Evolutionary conservation across 495 filamentous ascomycete genomes (phyloP).

Genomic region (Trichoderma gamsii): DNA sequence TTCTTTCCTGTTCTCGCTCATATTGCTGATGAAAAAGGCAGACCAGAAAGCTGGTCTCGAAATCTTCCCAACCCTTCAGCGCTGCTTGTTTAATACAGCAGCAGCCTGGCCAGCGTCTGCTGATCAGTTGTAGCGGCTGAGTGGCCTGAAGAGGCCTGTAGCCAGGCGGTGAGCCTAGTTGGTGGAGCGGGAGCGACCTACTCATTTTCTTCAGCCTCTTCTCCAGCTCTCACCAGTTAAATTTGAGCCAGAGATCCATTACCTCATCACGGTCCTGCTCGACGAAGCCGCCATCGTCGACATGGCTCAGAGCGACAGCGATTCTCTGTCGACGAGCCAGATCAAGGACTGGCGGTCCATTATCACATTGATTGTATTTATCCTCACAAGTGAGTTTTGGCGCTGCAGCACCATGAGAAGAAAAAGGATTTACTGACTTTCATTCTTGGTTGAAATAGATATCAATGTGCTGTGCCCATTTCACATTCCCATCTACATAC

Average conservation of each 20-base stretch:
- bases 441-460: conserved; percentile 34
- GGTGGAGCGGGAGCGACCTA: not conserved
- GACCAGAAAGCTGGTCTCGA: too few species aligned
- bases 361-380: conserved; percentile 56
- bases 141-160: too few species aligned
- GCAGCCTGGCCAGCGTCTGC: too few species aligned
- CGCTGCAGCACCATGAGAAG: not conserved
- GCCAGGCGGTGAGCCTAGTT: not conserved
- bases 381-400: conserved; percentile 52
- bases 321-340: conserved; percentile 1
- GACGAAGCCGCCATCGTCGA: not conserved
- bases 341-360: conserved; percentile 56
- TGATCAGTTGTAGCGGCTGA: too few species aligned
- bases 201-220: not conserved
- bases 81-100: too few species aligned
- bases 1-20: too few species aligned
- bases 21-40: too few species aligned
- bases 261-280: not conserved
- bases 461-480: conserved; percentile 60
- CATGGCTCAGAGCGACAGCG: not conserved
- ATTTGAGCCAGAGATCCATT: not conserved
- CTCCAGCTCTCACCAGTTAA: not conserved
- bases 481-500: conserved; percentile 51
- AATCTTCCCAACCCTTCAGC: too few species aligned
- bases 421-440: not conserved